A percentile compares a stretch with the other conserved stretches of the same genome.
phyloP scores from a whole-genome alignment of 768 basidiomycete species.

The Termitomyces sp. region DNA sequence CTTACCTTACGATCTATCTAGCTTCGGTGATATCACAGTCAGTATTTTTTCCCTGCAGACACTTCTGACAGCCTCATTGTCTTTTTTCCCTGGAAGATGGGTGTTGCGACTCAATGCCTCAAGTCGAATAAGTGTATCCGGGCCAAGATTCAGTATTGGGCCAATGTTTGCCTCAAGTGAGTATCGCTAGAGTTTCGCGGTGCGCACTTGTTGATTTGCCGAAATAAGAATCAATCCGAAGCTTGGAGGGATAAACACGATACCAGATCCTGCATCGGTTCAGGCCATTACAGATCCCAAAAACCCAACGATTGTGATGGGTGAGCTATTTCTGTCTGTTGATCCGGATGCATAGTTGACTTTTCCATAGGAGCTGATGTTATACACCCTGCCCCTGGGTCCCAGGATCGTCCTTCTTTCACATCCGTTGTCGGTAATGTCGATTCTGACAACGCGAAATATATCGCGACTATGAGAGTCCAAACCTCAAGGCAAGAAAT shows the following conservation, averaged over 20 bases:
- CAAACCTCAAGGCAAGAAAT: constrained; percentile 63
- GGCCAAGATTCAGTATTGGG: constrained; percentile 74
- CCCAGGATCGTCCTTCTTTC: constrained; percentile 68
- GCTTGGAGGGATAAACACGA: constrained; percentile 74
- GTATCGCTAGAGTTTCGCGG: constrained; percentile 15
- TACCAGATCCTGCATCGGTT: constrained; percentile 60
- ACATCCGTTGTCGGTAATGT: constrained; percentile 70
- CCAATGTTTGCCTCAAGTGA: constrained; percentile 78
- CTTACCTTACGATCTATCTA: background rate
- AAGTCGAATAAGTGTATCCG: constrained; percentile 56
- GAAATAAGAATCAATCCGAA: constrained; percentile 70
- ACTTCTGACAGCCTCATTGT: background rate
- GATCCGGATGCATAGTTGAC: background rate
- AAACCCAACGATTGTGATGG: constrained; percentile 76
- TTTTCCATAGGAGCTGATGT: constrained; percentile 61
- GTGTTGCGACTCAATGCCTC: constrained; percentile 79
- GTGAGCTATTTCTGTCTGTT: constrained; percentile 25
- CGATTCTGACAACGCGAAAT: constrained; percentile 66
- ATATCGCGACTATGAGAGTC: constrained; percentile 46
- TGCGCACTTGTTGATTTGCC: background rate
- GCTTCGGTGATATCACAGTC: constrained; percentile 52
- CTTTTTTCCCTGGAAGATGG: constrained; percentile 37
- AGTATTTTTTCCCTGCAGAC: background rate
- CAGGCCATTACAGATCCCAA: constrained; percentile 55
- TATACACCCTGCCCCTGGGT: constrained; percentile 75